phyloP scores from a whole-genome alignment of 129 eudicot species.

The Tagetes patula region DNA sequence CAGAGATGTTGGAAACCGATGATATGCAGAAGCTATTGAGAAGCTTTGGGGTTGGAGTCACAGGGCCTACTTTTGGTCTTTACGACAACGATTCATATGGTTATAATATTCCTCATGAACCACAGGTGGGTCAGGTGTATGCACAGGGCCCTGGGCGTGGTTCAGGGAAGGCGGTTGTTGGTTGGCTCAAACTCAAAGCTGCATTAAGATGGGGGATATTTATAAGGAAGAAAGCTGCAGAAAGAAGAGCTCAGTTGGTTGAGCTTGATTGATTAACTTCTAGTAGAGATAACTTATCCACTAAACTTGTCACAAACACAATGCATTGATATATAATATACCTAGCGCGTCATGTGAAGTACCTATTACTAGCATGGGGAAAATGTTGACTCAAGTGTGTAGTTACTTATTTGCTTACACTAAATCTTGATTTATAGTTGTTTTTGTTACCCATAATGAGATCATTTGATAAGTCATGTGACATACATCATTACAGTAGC shows the following conservation, averaged over 20 bases:
- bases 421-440: constrained; percentile 25
- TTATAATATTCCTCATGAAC: constrained; percentile 41
- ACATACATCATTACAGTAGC: neutral
- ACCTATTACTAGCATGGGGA: neutral
- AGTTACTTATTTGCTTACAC: constrained; percentile 19
- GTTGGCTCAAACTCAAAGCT: constrained; percentile 65
- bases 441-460: constrained; percentile 25
- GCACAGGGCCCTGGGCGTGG: constrained; percentile 39
- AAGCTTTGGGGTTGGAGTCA: constrained; percentile 45
- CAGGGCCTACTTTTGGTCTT: constrained; percentile 46
- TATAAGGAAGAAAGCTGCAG: constrained; percentile 60
- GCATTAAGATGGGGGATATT: constrained; percentile 62
- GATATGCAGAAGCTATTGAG: constrained; percentile 56
- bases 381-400: constrained; percentile 8
- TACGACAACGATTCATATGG: constrained; percentile 37
- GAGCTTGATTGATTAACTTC: constrained; percentile 48
- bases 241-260: constrained; percentile 57
- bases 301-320: neutral
- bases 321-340: neutral
- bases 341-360: constrained; percentile 7
- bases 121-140: constrained; percentile 30
- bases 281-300: neutral
- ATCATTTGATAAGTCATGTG: neutral
- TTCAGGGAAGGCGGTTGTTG: constrained; percentile 57
- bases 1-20: constrained; percentile 61